Evolutionary conservation across 495 filamentous ascomycete genomes (phyloP).

Genomic region (Achaetomiella virescens): DNA sequence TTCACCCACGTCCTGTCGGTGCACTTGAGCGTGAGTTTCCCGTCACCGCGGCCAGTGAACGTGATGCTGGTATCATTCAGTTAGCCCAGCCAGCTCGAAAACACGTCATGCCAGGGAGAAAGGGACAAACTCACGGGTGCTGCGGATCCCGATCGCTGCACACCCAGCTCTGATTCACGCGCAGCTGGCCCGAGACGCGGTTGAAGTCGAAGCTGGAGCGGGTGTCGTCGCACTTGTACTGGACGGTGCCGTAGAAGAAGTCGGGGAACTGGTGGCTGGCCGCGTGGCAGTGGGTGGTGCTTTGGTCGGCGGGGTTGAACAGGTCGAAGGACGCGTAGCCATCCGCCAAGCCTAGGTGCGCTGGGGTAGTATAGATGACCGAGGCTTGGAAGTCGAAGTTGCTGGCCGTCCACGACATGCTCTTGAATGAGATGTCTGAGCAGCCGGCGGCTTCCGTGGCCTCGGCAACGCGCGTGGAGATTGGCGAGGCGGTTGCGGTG

Average conservation of each 20-base stretch:
- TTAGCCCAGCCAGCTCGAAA: constrained; percentile 4
- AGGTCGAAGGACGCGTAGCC: constrained; percentile 40
- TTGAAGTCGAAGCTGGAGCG: constrained; percentile 34
- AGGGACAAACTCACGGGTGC: constrained; percentile 37
- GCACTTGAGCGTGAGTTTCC: constrained; percentile 32
- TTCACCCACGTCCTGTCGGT: constrained; percentile 31
- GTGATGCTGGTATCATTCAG: constrained; percentile 24
- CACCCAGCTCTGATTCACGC: constrained; percentile 39
- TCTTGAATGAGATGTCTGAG: constrained; percentile 25
- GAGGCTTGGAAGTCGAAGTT: constrained; percentile 36
- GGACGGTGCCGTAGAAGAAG: constrained; percentile 40
- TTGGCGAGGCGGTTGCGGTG: constrained; percentile 6
- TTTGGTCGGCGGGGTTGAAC: constrained; percentile 31
- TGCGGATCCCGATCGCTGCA: constrained; percentile 33
- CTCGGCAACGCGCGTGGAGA: too few relatives aligned
- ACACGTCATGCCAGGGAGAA: background rate
- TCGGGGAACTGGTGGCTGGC: constrained; percentile 35
- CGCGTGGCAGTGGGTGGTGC: constrained; percentile 31
- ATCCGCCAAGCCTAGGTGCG: constrained; percentile 40
- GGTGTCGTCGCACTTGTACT: constrained; percentile 39
- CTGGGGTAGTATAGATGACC: constrained; percentile 38
- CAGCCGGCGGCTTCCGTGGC: constrained; percentile 19
- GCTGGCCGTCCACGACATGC: constrained; percentile 32
- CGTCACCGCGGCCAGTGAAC: constrained; percentile 34
- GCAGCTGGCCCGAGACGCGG: constrained; percentile 24